Evolutionary conservation across 2,329 filamentous ascomycete genomes (phyloP).

Genomic region (Colletotrichum sp.): DNA sequence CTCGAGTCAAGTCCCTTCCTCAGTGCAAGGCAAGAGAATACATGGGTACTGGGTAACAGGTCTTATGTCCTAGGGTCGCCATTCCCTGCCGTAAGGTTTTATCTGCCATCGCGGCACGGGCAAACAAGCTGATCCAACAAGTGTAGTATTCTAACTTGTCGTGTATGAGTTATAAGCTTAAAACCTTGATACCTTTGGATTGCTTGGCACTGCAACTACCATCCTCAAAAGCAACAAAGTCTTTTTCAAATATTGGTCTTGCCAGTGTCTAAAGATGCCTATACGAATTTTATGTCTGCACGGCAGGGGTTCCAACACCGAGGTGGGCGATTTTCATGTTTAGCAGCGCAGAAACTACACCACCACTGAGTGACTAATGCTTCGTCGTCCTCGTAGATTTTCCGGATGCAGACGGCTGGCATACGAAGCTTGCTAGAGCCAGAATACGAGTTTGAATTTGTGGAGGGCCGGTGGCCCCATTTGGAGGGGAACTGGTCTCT

Average conservation of each 20-base stretch:
- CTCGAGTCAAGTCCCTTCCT: background rate
- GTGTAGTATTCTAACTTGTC: background rate
- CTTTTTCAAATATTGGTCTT: background rate
- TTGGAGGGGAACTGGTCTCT: background rate
- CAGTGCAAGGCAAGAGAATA: background rate
- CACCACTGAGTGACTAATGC: background rate
- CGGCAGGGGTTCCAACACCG: background rate
- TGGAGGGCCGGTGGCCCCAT: background rate
- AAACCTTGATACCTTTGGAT: background rate
- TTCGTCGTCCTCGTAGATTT: background rate
- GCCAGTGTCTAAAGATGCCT: background rate
- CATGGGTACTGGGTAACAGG: background rate
- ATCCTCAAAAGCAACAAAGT: background rate
- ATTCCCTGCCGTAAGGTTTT: background rate
- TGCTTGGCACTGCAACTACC: background rate
- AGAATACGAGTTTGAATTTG: background rate
- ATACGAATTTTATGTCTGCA: background rate
- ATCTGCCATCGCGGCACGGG: background rate
- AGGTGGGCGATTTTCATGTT: background rate
- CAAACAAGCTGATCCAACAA: background rate
- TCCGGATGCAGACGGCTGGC: background rate
- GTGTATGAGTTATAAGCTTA: background rate
- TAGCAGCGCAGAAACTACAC: background rate
- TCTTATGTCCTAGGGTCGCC: background rate
- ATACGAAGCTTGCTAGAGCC: background rate